Evolutionary conservation across 257 asterid species (phyloP).

Genomic region (Nyctanthes arbortristis): DNA sequence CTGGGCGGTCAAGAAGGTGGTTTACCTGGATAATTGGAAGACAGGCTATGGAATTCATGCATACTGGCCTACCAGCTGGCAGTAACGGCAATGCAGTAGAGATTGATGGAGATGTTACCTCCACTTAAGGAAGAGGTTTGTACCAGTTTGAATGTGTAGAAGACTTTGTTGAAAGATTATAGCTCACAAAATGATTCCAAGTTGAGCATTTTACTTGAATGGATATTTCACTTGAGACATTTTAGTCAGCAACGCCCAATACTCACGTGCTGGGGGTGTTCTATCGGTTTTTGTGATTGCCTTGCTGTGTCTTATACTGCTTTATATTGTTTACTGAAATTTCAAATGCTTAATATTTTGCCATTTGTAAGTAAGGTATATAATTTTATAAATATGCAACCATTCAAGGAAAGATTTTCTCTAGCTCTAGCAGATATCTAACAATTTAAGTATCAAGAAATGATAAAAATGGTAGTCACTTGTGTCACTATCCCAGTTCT

Average conservation of each 20-base stretch:
- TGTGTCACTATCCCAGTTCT: background rate
- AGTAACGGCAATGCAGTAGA: constrained; percentile 30
- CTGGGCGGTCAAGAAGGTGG: constrained; percentile 77
- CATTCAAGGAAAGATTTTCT: background rate
- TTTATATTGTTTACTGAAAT: background rate
- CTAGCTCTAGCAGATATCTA: background rate
- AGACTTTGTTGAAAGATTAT: constrained; percentile 21
- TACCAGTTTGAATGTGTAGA: constrained; percentile 25
- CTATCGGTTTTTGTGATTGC: background rate
- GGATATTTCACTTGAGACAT: constrained; percentile 2
- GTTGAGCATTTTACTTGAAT: constrained; percentile 22
- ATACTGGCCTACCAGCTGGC: constrained; percentile 89
- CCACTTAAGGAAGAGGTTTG: constrained; percentile 40
- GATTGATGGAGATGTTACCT: background rate
- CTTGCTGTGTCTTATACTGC: background rate
- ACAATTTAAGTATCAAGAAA: background rate
- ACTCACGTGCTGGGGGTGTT: background rate
- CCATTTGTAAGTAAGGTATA: background rate
- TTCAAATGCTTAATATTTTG: background rate
- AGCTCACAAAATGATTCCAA: constrained; percentile 4
- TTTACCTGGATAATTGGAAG: constrained; percentile 91
- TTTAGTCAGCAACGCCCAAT: background rate
- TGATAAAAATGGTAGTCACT: background rate
- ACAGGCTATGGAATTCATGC: constrained; percentile 87
- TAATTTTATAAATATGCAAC: background rate